phyloP scores from a whole-genome alignment of 2,329 filamentous ascomycete species.

The Coniochaeta sp. region DNA sequence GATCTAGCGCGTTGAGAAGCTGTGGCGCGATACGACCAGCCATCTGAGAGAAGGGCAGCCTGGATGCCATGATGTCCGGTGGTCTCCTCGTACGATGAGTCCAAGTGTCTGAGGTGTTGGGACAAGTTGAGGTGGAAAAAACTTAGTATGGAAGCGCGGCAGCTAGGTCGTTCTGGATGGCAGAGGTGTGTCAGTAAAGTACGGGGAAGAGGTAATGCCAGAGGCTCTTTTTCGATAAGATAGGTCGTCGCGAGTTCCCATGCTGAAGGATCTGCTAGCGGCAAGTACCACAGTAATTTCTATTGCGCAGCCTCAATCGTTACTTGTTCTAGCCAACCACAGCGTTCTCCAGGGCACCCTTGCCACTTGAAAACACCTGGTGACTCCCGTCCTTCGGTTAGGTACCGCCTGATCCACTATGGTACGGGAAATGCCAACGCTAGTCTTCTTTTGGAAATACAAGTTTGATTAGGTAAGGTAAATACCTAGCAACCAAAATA shows the following conservation, averaged over 20 bases:
- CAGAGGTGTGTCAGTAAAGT: background rate
- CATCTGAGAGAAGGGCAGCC: slow-evolving; percentile 9
- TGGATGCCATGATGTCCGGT: background rate
- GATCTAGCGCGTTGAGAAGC: slow-evolving; percentile 12
- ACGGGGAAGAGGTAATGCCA: background rate
- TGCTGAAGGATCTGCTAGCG: slow-evolving; percentile 1
- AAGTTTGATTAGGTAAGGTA: too few species aligned
- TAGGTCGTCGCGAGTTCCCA: background rate
- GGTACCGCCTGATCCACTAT: too few species aligned
- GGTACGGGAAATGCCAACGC: too few species aligned
- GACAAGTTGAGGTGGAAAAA: background rate
- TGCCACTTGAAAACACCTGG: too few species aligned
- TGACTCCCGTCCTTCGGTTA: too few species aligned
- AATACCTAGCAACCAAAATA: too few species aligned
- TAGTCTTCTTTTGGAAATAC: too few species aligned
- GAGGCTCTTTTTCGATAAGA: background rate
- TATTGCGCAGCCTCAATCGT: background rate
- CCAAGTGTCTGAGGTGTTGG: background rate
- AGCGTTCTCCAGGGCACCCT: background rate
- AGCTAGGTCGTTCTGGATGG: background rate
- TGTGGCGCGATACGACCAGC: slow-evolving; percentile 12
- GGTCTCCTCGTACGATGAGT: background rate
- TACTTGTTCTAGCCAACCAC: background rate
- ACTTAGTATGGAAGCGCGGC: too few species aligned
- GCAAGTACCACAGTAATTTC: background rate